These are phyloP conservation scores for Ceratocystiopsis sp. DNA, from an alignment of 2,329 filamentous ascomycete genomes.

Conservation along the genomic window DNA sequence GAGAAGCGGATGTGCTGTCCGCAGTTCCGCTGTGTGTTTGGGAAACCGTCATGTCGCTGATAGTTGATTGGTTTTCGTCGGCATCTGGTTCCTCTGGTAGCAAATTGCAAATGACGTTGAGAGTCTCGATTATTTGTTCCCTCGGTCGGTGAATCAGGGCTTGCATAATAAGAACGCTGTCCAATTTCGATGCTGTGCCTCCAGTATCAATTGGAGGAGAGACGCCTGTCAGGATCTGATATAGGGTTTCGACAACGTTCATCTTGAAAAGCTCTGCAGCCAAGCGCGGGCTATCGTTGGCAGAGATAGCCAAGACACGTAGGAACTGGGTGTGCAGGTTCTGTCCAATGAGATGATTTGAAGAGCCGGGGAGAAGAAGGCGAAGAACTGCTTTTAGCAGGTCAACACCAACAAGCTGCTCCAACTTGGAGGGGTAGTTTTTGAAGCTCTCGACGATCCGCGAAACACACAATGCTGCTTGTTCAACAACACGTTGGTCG, in stretches of 20 bases:
- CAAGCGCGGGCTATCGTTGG: conserved; percentile 70
- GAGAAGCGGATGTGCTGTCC: too few relatives aligned
- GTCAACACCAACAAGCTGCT: conserved; percentile 80
- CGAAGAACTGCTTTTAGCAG: conserved; percentile 72
- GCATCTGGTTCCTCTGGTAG: conserved; percentile 22
- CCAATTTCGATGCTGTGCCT: conserved; percentile 69
- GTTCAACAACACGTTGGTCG: conserved; percentile 92
- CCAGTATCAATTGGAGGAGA: conserved; percentile 70
- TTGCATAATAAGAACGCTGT: conserved; percentile 97
- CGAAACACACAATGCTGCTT: conserved; percentile 88
- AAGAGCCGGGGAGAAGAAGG: conserved; percentile 80
- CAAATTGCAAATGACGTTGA: conserved; percentile 94
- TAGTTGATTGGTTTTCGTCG: too few relatives aligned
- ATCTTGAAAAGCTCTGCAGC: conserved; percentile 88
- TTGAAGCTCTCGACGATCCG: conserved; percentile 96
- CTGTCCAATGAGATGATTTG: conserved; percentile 71
- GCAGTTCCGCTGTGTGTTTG: too few relatives aligned
- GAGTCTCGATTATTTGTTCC: conserved; percentile 90
- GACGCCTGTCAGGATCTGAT: conserved; percentile 91
- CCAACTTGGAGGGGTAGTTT: conserved; percentile 69
- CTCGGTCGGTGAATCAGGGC: conserved; percentile 87
- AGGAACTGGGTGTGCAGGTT: conserved; percentile 95
- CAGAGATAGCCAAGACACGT: conserved; percentile 76
- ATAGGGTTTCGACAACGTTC: conserved; percentile 92
- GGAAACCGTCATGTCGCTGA: too few relatives aligned